Evolutionary conservation across 2,329 filamentous ascomycete species (phyloP).

Genomic region (Diatrype stigma): DNA sequence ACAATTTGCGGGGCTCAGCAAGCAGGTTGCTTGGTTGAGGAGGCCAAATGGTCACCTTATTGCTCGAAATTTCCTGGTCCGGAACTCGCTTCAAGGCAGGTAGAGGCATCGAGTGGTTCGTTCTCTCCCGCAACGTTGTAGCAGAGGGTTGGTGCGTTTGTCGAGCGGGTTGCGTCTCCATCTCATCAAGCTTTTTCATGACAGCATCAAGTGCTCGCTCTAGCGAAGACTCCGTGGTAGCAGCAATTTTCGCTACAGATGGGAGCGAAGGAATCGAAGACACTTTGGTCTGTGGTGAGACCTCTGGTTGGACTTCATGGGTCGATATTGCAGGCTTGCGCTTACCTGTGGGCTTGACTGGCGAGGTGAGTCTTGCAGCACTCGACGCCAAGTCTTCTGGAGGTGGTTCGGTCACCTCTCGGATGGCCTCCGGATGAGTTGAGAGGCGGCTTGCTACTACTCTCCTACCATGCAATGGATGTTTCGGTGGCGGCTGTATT

Average conservation of each 20-base stretch:
- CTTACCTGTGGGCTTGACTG: conserved; percentile 1
- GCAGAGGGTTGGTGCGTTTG: conserved; percentile 1
- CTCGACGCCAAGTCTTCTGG: conserved; percentile 1
- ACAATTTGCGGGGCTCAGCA: conserved; percentile 16
- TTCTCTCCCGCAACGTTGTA: conserved; percentile 7
- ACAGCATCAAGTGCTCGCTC: conserved; percentile 27
- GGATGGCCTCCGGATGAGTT: conserved; percentile 7
- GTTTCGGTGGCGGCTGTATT: not conserved
- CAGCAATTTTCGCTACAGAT: conserved; percentile 23
- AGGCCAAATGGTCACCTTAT: conserved; percentile 8
- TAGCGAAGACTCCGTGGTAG: conserved; percentile 26
- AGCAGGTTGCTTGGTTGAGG: conserved; percentile 10
- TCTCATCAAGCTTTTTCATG: conserved; percentile 21
- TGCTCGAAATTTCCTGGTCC: not conserved
- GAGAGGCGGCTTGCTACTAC: not conserved
- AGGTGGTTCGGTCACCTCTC: conserved; percentile 19
- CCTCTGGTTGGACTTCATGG: conserved; percentile 5
- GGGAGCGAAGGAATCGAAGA: conserved; percentile 25
- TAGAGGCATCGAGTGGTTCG: conserved; percentile 7
- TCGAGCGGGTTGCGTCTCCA: conserved; percentile 11
- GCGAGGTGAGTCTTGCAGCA: conserved; percentile 3
- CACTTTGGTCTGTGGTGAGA: conserved; percentile 14
- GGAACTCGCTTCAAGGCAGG: conserved; percentile 2
- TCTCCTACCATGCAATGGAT: not conserved
- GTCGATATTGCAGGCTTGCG: not conserved